These are phyloP conservation scores for Phalaenopsis aphrodite DNA, from an alignment of 106 monocot species.

Conservation along the genomic window DNA sequence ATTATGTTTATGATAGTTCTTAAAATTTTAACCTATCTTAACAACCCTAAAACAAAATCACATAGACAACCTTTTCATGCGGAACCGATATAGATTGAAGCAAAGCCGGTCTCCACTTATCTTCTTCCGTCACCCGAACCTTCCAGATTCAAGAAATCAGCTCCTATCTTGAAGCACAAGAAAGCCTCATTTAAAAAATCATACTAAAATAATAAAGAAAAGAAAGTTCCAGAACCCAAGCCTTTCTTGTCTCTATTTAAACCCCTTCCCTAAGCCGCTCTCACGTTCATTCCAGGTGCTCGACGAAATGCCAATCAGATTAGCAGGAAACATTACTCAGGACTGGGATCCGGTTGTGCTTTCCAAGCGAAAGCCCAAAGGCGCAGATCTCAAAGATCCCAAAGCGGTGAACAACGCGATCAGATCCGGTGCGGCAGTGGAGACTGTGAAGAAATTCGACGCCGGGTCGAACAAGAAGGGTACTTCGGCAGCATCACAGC, in stretches of 20 bases:
- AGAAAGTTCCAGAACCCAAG: neutral
- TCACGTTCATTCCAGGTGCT: neutral
- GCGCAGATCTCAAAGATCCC: slow-evolving; percentile 26
- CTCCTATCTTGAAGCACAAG: neutral
- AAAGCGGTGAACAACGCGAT: slow-evolving; percentile 55
- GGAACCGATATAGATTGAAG: neutral
- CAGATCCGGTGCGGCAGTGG: slow-evolving; percentile 54
- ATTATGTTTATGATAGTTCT: no score
- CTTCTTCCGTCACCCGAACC: neutral
- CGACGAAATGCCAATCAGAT: slow-evolving; percentile 16
- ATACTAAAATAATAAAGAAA: no score
- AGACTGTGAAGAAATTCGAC: slow-evolving; percentile 56
- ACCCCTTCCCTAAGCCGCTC: neutral
- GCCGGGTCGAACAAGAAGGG: slow-evolving; percentile 68
- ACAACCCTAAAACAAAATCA: no score
- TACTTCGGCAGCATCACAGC: slow-evolving; percentile 5
- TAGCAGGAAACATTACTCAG: slow-evolving; percentile 22
- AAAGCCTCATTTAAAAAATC: neutral
- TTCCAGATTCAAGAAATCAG: neutral
- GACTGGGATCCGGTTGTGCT: slow-evolving; percentile 68
- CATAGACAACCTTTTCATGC: no score
- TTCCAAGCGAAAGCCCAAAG: slow-evolving; percentile 26
- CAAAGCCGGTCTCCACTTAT: neutral
- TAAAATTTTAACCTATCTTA: no score
- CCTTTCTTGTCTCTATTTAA: neutral